These are phyloP conservation scores for Claviceps sp. DNA, from an alignment of 2,329 filamentous ascomycete genomes.

Conservation along the genomic window DNA sequence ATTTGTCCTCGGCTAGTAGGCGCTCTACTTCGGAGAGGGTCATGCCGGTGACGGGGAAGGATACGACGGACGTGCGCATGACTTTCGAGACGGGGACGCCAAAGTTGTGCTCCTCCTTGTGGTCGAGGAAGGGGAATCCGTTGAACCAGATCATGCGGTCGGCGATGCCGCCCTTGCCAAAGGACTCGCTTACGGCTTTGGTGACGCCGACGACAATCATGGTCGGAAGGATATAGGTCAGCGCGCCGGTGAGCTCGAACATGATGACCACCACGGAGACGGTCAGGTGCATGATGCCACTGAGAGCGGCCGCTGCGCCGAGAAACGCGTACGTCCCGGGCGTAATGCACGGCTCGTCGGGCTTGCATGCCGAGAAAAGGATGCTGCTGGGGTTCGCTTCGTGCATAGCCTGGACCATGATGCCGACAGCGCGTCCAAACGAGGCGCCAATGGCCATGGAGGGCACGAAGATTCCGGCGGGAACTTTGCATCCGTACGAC, in stretches of 20 bases:
- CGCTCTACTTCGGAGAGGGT: constrained; percentile 64
- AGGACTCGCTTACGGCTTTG: constrained; percentile 80
- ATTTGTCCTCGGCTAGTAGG: constrained; percentile 64
- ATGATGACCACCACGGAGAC: constrained; percentile 97
- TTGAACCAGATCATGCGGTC: constrained; percentile 99
- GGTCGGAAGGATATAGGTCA: constrained; percentile 92
- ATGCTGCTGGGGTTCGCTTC: constrained; percentile 68
- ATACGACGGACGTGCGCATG: constrained; percentile 68
- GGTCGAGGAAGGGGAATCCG: constrained; percentile 91
- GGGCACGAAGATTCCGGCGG: constrained; percentile 93
- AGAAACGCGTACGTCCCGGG: constrained; percentile 95
- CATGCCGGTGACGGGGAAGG: constrained; percentile 61
- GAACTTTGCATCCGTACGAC: constrained; percentile 95
- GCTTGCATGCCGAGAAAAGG: constrained; percentile 81
- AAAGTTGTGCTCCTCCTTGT: constrained; percentile 94
- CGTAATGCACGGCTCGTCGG: constrained; percentile 90
- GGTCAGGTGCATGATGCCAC: constrained; percentile 96
- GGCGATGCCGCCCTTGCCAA: constrained; percentile 92
- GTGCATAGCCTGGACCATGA: constrained; percentile 79
- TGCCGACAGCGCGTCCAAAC: constrained; percentile 88
- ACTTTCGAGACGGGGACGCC: constrained; percentile 83
- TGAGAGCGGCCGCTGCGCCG: constrained; percentile 79
- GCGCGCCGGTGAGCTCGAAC: constrained; percentile 95
- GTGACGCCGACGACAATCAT: constrained; percentile 99
- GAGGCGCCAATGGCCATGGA: constrained; percentile 95